Conservation (phyloP, 805 yeast genomes). For the Nematodospora valgi region DNA sequence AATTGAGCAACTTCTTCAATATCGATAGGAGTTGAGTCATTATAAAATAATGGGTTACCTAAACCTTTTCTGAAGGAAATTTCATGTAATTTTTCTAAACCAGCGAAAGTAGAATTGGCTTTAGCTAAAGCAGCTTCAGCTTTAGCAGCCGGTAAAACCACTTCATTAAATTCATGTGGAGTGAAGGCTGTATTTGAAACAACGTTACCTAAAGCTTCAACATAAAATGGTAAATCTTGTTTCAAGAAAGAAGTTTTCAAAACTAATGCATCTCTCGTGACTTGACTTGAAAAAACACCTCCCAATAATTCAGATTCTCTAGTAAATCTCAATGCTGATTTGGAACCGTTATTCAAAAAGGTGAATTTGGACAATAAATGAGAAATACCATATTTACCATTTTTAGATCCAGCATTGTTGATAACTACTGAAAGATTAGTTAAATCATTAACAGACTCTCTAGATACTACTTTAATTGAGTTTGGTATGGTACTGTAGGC, state of each 20-base stretch:
- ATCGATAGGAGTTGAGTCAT: slow-evolving; percentile 53
- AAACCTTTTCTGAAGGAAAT: slow-evolving; percentile 82
- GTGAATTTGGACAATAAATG: slow-evolving; percentile 82
- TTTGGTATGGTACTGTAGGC: slow-evolving; percentile 38
- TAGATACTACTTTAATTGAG: slow-evolving; percentile 48
- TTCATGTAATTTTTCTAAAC: slow-evolving; percentile 75
- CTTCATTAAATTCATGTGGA: slow-evolving; percentile 80
- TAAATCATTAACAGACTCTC: slow-evolving; percentile 50
- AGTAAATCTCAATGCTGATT: slow-evolving; percentile 87
- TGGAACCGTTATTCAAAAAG: slow-evolving; percentile 75
- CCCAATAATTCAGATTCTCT: slow-evolving; percentile 95
- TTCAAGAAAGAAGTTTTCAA: slow-evolving; percentile 79
- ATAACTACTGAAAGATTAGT: slow-evolving; percentile 78
- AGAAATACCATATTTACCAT: slow-evolving; percentile 72
- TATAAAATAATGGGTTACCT: slow-evolving; percentile 78
- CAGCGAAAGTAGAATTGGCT: slow-evolving; percentile 52
- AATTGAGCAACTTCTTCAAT: slow-evolving; percentile 64
- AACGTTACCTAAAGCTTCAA: slow-evolving; percentile 77
- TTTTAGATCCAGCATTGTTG: slow-evolving; percentile 79
- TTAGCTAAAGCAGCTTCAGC: slow-evolving; percentile 57
- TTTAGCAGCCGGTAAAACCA: slow-evolving; percentile 73
- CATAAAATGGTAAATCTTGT: slow-evolving; percentile 88
- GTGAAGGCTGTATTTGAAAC: slow-evolving; percentile 68
- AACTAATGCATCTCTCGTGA: slow-evolving; percentile 82
- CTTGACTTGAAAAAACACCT: slow-evolving; percentile 64